A percentile compares a stretch with the other conserved stretches of the same genome.
These are phyloP conservation scores for Talaromyces proteolyticus DNA, from an alignment of 495 filamentous ascomycete genomes.

Conservation along the genomic window DNA sequence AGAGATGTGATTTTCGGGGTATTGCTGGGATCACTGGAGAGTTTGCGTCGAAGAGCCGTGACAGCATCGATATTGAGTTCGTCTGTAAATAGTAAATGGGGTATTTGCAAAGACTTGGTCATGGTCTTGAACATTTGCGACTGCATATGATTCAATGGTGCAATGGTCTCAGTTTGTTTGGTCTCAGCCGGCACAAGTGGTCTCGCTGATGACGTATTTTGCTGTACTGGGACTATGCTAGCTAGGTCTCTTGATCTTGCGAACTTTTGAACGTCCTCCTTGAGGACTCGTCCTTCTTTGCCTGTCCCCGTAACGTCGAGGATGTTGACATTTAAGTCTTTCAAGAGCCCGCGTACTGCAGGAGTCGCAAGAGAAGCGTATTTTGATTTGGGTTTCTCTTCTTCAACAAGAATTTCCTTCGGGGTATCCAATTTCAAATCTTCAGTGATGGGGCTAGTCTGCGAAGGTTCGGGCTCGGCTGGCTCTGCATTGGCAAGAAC, in stretches of 20 bases:
- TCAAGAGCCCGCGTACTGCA: constrained; percentile 83
- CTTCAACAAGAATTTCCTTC: not conserved
- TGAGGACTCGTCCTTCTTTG: constrained; percentile 84
- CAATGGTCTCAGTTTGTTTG: constrained; percentile 57
- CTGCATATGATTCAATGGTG: constrained; percentile 72
- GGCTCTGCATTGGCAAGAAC: constrained; percentile 10
- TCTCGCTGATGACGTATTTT: constrained; percentile 5
- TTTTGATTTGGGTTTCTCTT: constrained; percentile 30
- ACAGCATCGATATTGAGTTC: constrained; percentile 74
- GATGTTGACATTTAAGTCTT: constrained; percentile 71
- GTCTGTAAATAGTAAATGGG: constrained; percentile 90
- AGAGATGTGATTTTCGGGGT: constrained; percentile 73
- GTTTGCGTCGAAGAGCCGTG: constrained; percentile 57
- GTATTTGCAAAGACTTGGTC: constrained; percentile 84
- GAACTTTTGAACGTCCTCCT: constrained; percentile 87
- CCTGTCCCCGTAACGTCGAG: constrained; percentile 75
- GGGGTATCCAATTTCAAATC: constrained; percentile 6
- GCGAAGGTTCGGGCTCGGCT: constrained; percentile 14
- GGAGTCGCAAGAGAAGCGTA: constrained; percentile 78
- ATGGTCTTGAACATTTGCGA: constrained; percentile 97
- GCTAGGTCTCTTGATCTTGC: constrained; percentile 26
- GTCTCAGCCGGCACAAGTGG: constrained; percentile 8
- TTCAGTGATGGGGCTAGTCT: too few species aligned
- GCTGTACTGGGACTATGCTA: constrained; percentile 3
- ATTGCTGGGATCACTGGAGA: constrained; percentile 39